These are phyloP conservation scores for Eucalyptus shirleyi DNA, from an alignment of 345 rosid genomes.

Conservation along the genomic window DNA sequence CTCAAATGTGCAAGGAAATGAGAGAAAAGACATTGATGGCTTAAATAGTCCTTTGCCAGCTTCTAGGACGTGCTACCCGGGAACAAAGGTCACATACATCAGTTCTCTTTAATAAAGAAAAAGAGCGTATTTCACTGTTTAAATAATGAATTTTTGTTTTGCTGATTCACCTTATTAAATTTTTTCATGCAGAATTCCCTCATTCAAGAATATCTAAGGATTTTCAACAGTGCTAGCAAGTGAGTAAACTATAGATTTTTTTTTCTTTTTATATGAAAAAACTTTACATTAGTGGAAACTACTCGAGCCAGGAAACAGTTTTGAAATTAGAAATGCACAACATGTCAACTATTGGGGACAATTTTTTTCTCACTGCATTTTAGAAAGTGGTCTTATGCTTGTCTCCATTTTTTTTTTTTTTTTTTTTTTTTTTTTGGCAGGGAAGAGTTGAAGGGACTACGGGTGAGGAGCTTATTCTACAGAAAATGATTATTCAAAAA, in stretches of 20 bases:
- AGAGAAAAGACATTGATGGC: conserved; percentile 2
- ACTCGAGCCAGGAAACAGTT: neutral
- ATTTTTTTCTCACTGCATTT: neutral
- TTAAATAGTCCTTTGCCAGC: conserved; percentile 33
- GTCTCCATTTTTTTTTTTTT: neutral
- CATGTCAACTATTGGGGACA: neutral
- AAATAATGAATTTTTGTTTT: neutral
- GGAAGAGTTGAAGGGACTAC: conserved; percentile 63
- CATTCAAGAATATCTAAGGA: conserved; percentile 45
- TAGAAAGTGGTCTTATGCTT: neutral
- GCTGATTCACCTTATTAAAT: neutral
- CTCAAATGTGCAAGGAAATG: neutral
- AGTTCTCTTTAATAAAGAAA: neutral
- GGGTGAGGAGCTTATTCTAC: conserved; percentile 27
- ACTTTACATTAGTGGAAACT: neutral
- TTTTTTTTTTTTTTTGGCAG: conserved; percentile 6
- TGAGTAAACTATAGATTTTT: conserved; percentile 11
- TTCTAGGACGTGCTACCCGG: conserved; percentile 24
- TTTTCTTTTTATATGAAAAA: neutral
- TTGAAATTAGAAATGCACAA: neutral
- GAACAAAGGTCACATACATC: conserved; percentile 32
- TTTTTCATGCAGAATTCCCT: conserved; percentile 33
- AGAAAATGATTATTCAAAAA: neutral
- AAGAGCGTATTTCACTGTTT: neutral
- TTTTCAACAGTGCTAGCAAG: conserved; percentile 62